Evolutionary conservation across 192 early-diverging fungal genomes (phyloP).

Genomic region (Neocallimastix lanati): DNA sequence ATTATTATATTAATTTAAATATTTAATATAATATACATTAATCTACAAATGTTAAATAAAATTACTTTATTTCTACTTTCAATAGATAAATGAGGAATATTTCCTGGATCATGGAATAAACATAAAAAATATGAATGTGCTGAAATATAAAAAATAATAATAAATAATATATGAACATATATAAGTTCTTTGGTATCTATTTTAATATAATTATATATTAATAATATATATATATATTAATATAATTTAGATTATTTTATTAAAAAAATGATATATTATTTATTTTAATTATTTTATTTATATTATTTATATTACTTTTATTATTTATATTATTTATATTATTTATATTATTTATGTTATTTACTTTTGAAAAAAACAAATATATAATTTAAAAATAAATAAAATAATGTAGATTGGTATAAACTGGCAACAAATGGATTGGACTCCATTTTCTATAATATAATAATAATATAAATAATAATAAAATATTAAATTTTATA

Average conservation of each 20-base stretch:
- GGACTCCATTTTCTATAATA: background rate
- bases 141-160: background rate
- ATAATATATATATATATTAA: too few species aligned
- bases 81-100: background rate
- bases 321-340: too few species aligned
- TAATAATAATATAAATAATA: background rate
- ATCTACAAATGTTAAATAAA: conserved; percentile 59
- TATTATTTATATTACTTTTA: too few species aligned
- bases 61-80: conserved; percentile 21
- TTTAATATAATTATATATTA: background rate
- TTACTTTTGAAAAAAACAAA: background rate
- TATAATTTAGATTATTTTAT: too few species aligned
- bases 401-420: background rate
- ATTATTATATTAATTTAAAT: too few species aligned
- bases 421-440: background rate
- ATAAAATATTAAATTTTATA: too few species aligned
- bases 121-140: background rate
- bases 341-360: too few species aligned
- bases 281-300: too few species aligned
- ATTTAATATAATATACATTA: conserved; percentile 13
- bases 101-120: background rate
- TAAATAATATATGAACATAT: background rate
- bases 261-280: too few species aligned
- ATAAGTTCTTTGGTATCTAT: background rate
- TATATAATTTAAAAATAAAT: background rate